A percentile compares a stretch with the other conserved stretches of the same genome.
Conservation (phyloP, 345 rosid species). For the Citrus hindsii region DNA sequence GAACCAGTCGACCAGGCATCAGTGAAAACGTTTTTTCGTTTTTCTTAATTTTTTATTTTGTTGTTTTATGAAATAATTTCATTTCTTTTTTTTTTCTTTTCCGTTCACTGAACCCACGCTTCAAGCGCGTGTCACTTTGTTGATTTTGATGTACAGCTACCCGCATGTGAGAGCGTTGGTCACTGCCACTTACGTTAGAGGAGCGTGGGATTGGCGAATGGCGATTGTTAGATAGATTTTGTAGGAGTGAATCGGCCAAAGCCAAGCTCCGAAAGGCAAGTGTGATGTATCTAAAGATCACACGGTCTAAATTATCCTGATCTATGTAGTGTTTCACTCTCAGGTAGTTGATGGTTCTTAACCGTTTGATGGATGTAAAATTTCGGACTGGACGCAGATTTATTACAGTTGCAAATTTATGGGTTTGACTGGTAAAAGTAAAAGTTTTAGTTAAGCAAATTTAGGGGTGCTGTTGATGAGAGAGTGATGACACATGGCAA, state of each 20-base stretch:
- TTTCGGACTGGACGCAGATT: background rate
- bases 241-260: background rate
- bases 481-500: slow-evolving; percentile 10
- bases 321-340: background rate
- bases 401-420: background rate
- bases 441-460: background rate
- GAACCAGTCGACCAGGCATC: slow-evolving; percentile 17
- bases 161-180: too few relatives aligned
- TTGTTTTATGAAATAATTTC: background rate
- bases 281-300: background rate
- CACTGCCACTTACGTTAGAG: too few relatives aligned
- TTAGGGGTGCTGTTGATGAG: background rate
- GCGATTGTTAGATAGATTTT: too few relatives aligned
- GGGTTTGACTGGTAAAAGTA: slow-evolving; percentile 11
- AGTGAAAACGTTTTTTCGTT: slow-evolving; percentile 15
- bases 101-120: too few relatives aligned
- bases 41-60: background rate
- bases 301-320: slow-evolving; percentile 6
- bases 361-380: background rate
- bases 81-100: background rate
- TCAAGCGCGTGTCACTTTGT: background rate
- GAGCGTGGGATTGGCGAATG: too few relatives aligned
- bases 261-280: background rate
- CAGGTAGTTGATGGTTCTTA: background rate
- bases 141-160: background rate